These are phyloP conservation scores for Hemileccinum impolitum DNA, from an alignment of 768 basidiomycete species.

Conservation along the genomic window DNA sequence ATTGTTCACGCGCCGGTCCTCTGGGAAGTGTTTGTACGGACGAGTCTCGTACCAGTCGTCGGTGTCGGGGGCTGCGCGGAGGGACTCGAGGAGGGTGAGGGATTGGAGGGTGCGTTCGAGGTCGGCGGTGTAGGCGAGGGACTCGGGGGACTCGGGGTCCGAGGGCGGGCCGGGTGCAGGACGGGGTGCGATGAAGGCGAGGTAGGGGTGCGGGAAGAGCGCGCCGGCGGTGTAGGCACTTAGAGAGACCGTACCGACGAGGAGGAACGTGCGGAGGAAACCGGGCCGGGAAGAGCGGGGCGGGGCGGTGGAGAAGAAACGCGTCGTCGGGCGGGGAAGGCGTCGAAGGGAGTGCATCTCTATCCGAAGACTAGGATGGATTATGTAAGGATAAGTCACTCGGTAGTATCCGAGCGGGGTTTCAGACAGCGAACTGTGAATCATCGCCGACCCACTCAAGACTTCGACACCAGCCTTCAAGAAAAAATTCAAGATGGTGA, in stretches of 20 bases:
- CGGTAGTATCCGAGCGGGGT: constrained; percentile 26
- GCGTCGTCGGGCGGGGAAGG: constrained; percentile 1
- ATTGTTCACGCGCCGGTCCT: constrained; percentile 74
- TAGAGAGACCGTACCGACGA: constrained; percentile 21
- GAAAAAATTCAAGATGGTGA: constrained; percentile 48
- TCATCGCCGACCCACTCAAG: constrained; percentile 11
- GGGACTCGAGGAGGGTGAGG: constrained; percentile 54
- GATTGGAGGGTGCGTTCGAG: constrained; percentile 70
- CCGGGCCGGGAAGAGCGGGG: constrained; percentile 1
- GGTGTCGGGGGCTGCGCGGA: constrained; percentile 48
- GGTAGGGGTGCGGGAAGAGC: constrained; percentile 64
- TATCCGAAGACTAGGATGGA: not conserved
- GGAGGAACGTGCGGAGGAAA: constrained; percentile 14
- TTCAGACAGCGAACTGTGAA: constrained; percentile 1
- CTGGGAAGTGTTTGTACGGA: constrained; percentile 68
- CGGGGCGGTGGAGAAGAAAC: constrained; percentile 17
- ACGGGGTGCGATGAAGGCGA: constrained; percentile 72
- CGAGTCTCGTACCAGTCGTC: constrained; percentile 74
- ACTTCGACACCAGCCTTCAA: constrained; percentile 36
- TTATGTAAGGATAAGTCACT: constrained; percentile 4
- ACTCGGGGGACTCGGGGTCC: constrained; percentile 52
- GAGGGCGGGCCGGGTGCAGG: constrained; percentile 66
- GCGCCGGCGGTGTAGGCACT: constrained; percentile 52
- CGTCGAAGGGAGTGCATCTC: constrained; percentile 8
- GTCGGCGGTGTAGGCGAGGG: constrained; percentile 49